Evolutionary conservation across 1,139 yeast species (phyloP), one percentile per base, ranked within the genome.

Genomic region (Pichia inconspicua): DNA sequence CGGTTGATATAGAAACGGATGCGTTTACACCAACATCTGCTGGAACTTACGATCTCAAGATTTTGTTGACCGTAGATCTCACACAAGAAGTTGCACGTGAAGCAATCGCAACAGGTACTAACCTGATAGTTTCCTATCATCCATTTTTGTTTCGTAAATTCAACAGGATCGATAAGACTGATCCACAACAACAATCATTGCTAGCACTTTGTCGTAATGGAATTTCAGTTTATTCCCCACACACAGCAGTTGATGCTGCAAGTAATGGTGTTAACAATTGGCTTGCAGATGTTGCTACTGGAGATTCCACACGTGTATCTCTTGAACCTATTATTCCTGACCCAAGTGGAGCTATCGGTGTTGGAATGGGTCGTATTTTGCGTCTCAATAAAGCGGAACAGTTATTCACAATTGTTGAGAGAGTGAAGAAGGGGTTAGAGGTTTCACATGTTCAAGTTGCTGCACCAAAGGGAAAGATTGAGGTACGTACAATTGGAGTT

Each of bases 211-310:
- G 89, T 47, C 80, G 82, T 53, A 75, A 82, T 50, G 86, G 86
- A 17, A 77, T 92, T 53, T 79, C 90, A 49, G 98, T 94, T 1
- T 92, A 92, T 64, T 85, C 84, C 47, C 98, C 98, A 17, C 99
- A 94, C 62, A 90, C 98, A 0, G 92, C 97, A 0, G 85, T 92
- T 2, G 98, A 94, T 66, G 94, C 97, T 34, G 95, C 95, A 11
- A 66, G 67, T 17, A 88, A 86, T 11, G 98, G 98, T 27, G 97
- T 94, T 50, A 92, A 90, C 58, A 97, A 89, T 63, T 92, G 95
- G 83, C 71, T 92, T 40, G 85, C 79, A 0, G 79, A 77, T 42
- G 86, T 87, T 0, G 67, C 87, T 15, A 63, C 78, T 2, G 37
- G 37, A 2, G 28, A 25, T 12, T 17, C 25, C 10, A 4, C 6